Evolutionary conservation across 208 protist genomes (phyloP).

Genomic region (Endotrypanum monterogeii): DNA sequence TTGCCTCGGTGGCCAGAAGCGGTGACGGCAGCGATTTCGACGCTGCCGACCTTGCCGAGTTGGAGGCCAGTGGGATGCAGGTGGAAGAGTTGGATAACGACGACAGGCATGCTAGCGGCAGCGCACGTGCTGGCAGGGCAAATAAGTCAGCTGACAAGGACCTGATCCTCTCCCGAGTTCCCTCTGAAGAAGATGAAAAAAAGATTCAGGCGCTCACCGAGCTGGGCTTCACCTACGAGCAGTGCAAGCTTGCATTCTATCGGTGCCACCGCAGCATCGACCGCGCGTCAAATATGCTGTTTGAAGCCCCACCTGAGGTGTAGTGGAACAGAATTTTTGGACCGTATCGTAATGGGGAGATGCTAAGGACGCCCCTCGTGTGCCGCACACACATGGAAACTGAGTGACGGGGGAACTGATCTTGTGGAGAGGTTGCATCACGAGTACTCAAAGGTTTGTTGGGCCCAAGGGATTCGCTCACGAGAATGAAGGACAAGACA

Average conservation of each 20-base stretch:
- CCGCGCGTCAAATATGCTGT: constrained; percentile 83
- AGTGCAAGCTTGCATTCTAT: constrained; percentile 87
- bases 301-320: constrained; percentile 83
- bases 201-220: constrained; percentile 86
- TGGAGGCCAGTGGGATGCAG: constrained; percentile 34
- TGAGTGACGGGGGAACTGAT: not conserved
- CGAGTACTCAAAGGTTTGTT: not conserved
- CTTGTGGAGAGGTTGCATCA: not conserved
- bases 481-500: not conserved
- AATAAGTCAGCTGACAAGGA: constrained; percentile 36
- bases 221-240: constrained; percentile 82
- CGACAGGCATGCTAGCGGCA: not conserved
- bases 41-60: constrained; percentile 18
- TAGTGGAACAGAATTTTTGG: constrained; percentile 22
- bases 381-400: not conserved
- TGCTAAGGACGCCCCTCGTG: not conserved
- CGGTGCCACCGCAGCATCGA: constrained; percentile 78
- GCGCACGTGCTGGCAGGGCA: constrained; percentile 4
- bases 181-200: constrained; percentile 73
- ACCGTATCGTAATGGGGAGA: not conserved
- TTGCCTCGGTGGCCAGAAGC: not conserved
- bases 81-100: constrained; percentile 24
- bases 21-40: constrained; percentile 18
- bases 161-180: constrained; percentile 57
- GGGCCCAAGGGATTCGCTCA: not conserved